Percentiles rank a stretch among this genome's conserved stretches.
phyloP scores from a whole-genome alignment of 768 basidiomycete species.

The Dentipellis sp. region DNA sequence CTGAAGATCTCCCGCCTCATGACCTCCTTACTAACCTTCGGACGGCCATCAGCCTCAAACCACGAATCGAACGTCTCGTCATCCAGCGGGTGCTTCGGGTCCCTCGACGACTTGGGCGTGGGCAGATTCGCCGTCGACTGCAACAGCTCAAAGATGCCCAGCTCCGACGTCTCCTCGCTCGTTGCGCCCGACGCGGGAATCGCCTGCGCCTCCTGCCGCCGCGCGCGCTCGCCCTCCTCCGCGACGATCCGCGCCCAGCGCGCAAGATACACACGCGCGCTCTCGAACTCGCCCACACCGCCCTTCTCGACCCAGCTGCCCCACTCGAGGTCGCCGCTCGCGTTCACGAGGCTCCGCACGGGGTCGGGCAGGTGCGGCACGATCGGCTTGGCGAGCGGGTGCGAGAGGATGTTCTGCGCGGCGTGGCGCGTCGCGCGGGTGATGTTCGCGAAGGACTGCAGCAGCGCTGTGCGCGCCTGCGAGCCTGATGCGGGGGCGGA shows the following conservation, averaged over 20 bases:
- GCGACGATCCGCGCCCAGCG: slow-evolving; percentile 96
- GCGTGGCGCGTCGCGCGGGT: slow-evolving; percentile 90
- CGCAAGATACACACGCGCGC: slow-evolving; percentile 91
- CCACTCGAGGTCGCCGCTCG: slow-evolving; percentile 88
- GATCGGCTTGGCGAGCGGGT: slow-evolving; percentile 93
- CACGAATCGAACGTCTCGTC: slow-evolving; percentile 65
- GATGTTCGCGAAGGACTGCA: slow-evolving; percentile 93
- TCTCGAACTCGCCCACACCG: slow-evolving; percentile 93
- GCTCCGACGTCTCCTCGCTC: slow-evolving; percentile 48
- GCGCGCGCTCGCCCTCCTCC: slow-evolving; percentile 91
- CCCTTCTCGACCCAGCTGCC: slow-evolving; percentile 90
- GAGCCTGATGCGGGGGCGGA: slow-evolving; percentile 46
- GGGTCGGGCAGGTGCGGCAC: slow-evolving; percentile 95
- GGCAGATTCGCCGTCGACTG: slow-evolving; percentile 74
- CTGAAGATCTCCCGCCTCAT: slow-evolving; percentile 74
- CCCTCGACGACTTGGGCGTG: slow-evolving; percentile 74
- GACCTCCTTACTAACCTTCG: slow-evolving; percentile 55
- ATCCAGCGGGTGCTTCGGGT: slow-evolving; percentile 71
- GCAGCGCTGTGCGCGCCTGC: slow-evolving; percentile 69
- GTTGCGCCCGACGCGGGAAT: slow-evolving; percentile 44
- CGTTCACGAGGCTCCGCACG: slow-evolving; percentile 82
- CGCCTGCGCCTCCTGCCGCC: slow-evolving; percentile 69
- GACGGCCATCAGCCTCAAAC: slow-evolving; percentile 67
- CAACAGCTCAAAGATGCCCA: slow-evolving; percentile 45
- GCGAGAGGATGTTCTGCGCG: slow-evolving; percentile 90